Evolutionary conservation across 257 asterid species (phyloP).

Genomic region (Penstemon eatonii): DNA sequence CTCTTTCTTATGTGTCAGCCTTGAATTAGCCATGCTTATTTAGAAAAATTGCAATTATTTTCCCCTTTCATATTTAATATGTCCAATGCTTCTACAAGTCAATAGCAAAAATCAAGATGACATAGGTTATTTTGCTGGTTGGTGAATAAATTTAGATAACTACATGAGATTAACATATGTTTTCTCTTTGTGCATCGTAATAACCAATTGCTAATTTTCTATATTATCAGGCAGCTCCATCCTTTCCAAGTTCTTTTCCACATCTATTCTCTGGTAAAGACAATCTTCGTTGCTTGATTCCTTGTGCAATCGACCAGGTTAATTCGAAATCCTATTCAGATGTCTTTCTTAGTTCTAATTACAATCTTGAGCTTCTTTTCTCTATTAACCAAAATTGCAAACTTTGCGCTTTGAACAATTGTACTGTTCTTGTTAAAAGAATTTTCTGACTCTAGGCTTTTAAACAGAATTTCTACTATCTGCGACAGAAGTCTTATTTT

Average conservation of each 20-base stretch:
- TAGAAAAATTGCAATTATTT: neutral
- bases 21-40: neutral
- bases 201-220: constrained; percentile 17
- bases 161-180: constrained; percentile 12
- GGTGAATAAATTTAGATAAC: neutral
- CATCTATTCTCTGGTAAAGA: constrained; percentile 80
- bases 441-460: neutral
- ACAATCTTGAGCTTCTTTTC: neutral
- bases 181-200: constrained; percentile 20
- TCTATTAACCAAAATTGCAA: neutral
- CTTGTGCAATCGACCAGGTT: constrained; percentile 99
- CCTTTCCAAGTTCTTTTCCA: constrained; percentile 93
- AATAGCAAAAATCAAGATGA: too few species aligned
- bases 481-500: neutral
- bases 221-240: constrained; percentile 79
- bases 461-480: neutral
- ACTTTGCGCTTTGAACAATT: neutral
- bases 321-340: constrained; percentile 27
- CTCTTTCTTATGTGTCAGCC: neutral
- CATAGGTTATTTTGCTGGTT: neutral
- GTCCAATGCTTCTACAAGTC: neutral
- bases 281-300: constrained; percentile 80
- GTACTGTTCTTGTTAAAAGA: neutral
- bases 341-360: neutral
- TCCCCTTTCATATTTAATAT: too few species aligned